Percentiles rank a stretch among this genome's conserved stretches.
phyloP scores from a whole-genome alignment of 108 stramenopile species.

The Ochromonas danica region DNA sequence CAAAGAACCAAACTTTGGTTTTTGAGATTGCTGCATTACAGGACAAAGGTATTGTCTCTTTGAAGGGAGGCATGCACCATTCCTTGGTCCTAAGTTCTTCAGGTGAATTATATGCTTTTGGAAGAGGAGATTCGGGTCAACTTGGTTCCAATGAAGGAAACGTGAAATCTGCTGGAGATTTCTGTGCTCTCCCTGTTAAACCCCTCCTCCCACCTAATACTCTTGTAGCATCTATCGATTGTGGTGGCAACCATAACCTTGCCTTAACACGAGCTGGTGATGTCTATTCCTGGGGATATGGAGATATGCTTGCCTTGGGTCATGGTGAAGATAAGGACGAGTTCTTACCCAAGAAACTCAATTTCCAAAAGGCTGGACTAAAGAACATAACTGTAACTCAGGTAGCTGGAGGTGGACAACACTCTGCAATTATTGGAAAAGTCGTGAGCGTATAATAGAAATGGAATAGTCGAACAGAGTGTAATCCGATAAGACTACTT shows the following conservation, averaged over 20 bases:
- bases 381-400: conserved; percentile 25
- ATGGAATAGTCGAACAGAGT: too few species aligned
- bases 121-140: conserved; percentile 78
- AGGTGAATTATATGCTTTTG: conserved; percentile 70
- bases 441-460: conserved; percentile 5
- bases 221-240: conserved; percentile 44
- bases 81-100: conserved; percentile 63
- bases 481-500: too few species aligned
- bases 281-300: conserved; percentile 88
- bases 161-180: not conserved
- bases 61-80: conserved; percentile 71
- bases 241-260: conserved; percentile 64
- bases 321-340: conserved; percentile 53
- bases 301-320: conserved; percentile 62
- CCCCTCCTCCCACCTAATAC: not conserved
- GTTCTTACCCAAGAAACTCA: conserved; percentile 31
- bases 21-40: conserved; percentile 57
- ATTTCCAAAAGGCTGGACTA: conserved; percentile 34
- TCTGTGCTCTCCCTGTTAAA: not conserved
- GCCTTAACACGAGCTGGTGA: conserved; percentile 65
- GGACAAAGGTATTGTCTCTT: conserved; percentile 58
- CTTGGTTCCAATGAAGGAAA: conserved; percentile 59
- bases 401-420: conserved; percentile 51
- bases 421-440: conserved; percentile 43
- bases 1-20: conserved; percentile 44